phyloP scores from a whole-genome alignment of 2,329 filamentous ascomycete species.

The Scolecobasidium constrictum region DNA sequence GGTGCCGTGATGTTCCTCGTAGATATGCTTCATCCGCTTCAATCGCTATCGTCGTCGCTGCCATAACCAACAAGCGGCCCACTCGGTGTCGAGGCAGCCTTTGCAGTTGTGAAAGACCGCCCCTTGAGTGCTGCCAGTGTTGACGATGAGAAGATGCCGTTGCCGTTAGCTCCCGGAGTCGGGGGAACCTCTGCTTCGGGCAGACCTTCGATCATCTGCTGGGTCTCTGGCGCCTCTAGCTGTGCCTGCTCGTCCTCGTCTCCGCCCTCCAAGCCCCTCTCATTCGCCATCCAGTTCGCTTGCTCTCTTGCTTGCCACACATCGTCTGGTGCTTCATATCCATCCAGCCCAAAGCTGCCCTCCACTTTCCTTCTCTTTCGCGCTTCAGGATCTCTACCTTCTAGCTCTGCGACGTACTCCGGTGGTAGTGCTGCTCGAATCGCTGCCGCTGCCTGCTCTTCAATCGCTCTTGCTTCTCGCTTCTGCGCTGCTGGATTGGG shows the following conservation, averaged over 20 bases:
- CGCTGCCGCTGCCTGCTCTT: conserved; percentile 93
- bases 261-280: conserved; percentile 30
- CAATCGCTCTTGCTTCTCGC: conserved; percentile 74
- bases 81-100: conserved; percentile 36
- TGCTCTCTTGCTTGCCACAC: conserved; percentile 81
- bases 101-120: conserved; percentile 36
- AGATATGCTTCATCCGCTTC: conserved; percentile 10
- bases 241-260: conserved; percentile 27
- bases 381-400: conserved; percentile 79
- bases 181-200: conserved; percentile 27
- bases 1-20: no score
- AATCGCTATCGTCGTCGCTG: conserved; percentile 72
- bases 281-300: conserved; percentile 53
- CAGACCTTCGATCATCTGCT: conserved; percentile 34
- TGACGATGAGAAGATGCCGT: conserved; percentile 69
- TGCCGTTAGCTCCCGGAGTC: conserved; percentile 19
- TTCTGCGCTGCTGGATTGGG: conserved; percentile 94
- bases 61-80: conserved; percentile 81
- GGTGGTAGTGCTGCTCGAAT: conserved; percentile 79
- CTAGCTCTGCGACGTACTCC: conserved; percentile 86
- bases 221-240: conserved; percentile 47
- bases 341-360: conserved; percentile 76
- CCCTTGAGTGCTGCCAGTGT: conserved; percentile 68
- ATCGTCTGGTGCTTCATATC: conserved; percentile 88
- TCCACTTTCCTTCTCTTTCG: conserved; percentile 83